Percentiles rank a stretch among this genome's conserved stretches.
phyloP scores from a whole-genome alignment of 345 rosid species.

The Rhodamnia rubescens region DNA sequence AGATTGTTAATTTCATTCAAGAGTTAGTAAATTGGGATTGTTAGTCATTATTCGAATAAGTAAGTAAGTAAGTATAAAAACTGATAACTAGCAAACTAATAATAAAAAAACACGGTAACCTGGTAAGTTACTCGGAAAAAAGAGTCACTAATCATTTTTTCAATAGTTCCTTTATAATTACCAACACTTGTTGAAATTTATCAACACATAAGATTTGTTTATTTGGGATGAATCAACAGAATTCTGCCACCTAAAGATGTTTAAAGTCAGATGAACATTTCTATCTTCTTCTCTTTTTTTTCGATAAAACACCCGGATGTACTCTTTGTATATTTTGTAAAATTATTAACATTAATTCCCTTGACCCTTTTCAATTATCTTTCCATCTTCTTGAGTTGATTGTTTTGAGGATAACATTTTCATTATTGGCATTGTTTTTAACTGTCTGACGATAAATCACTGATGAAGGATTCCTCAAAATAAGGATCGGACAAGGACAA shows the following conservation, averaged over 20 bases:
- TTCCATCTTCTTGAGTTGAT: not conserved
- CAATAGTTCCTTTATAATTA: not conserved
- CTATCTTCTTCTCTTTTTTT: not conserved
- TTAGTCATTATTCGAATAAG: not conserved
- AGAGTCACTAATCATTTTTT: not conserved
- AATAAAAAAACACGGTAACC: not conserved
- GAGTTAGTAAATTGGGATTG: not conserved
- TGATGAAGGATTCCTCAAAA: no score
- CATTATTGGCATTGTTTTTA: no score
- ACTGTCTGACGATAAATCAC: no score
- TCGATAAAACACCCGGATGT: not conserved
- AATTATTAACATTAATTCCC: not conserved
- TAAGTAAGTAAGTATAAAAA: not conserved
- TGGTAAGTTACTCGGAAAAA: not conserved
- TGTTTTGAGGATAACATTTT: not conserved
- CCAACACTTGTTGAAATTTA: not conserved
- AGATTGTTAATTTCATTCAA: not conserved
- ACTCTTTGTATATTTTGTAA: not conserved
- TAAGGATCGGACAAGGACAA: not conserved
- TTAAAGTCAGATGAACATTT: not conserved
- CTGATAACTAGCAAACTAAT: not conserved
- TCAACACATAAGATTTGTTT: not conserved
- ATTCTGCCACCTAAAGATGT: not conserved
- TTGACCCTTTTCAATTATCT: not conserved
- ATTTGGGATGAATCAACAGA: not conserved